phyloP scores from a whole-genome alignment of 2,329 filamentous ascomycete species.

The Niveomyces coronatus region DNA sequence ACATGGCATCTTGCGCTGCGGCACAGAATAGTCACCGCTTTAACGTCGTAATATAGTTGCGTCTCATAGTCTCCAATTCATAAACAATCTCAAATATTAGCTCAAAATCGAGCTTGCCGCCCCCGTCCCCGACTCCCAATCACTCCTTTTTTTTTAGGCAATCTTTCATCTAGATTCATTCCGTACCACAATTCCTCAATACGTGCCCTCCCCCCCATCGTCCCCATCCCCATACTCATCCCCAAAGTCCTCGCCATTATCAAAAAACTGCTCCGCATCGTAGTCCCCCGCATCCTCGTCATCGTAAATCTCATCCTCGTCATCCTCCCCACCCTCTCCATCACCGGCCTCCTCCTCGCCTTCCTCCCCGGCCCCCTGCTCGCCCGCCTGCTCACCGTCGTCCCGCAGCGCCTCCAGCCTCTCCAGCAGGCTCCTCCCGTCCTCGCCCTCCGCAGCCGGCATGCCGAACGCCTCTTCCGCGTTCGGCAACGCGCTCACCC shows the following conservation, averaged over 20 bases:
- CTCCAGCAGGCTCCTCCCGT: conserved; percentile 29
- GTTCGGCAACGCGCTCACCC: conserved; percentile 36
- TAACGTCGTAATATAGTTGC: too few species aligned
- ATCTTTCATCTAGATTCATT: too few species aligned
- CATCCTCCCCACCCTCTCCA: too few species aligned
- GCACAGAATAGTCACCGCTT: too few species aligned
- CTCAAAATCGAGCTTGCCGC: too few species aligned
- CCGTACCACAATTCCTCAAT: too few species aligned
- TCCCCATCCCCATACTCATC: conserved; percentile 42
- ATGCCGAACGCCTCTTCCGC: conserved; percentile 41
- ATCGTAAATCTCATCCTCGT: conserved; percentile 41
- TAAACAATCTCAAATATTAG: too few species aligned
- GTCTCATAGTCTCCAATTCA: too few species aligned
- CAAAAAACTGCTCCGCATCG: conserved; percentile 51
- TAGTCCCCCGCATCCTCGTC: conserved; percentile 53
- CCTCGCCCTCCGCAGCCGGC: conserved; percentile 17
- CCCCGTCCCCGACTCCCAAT: too few species aligned
- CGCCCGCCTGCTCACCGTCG: conserved; percentile 40
- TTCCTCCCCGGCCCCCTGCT: conserved; percentile 33
- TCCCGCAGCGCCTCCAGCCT: conserved; percentile 36
- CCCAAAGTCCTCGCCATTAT: conserved; percentile 44
- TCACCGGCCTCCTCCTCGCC: conserved; percentile 35
- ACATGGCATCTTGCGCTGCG: too few species aligned
- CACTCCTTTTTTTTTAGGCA: too few species aligned
- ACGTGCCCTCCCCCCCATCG: conserved; percentile 33